phyloP scores from a whole-genome alignment of 306 rosid genomes.

The Erythrophleum fordii region DNA sequence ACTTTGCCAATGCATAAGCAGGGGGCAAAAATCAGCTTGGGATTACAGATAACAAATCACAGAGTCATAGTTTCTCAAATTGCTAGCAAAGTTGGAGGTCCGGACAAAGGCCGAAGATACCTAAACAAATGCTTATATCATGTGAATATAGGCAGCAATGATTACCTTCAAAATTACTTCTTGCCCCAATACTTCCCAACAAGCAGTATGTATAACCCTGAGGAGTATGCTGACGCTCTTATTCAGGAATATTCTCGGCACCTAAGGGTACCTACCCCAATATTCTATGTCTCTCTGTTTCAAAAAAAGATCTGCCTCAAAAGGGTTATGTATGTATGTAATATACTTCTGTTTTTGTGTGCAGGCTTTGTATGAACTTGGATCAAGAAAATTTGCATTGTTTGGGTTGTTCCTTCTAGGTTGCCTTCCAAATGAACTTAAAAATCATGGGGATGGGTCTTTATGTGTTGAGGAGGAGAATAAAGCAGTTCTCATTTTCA shows the following conservation, averaged over 20 bases:
- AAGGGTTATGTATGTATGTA: no score
- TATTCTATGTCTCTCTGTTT: neutral
- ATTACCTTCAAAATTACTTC: constrained; percentile 58
- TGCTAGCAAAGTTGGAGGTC: neutral
- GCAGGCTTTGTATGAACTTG: constrained; percentile 53
- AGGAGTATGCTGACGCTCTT: constrained; percentile 47
- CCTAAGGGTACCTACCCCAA: constrained; percentile 37
- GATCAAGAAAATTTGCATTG: constrained; percentile 69
- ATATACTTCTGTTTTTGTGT: neutral
- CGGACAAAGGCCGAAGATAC: neutral
- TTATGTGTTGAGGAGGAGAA: constrained; percentile 51
- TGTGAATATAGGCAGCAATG: constrained; percentile 53
- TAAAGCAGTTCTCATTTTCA: constrained; percentile 44
- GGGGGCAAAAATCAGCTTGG: constrained; percentile 43
- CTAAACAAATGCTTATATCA: constrained; percentile 51
- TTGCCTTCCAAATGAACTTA: constrained; percentile 57
- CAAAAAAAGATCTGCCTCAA: neutral
- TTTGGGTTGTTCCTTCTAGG: constrained; percentile 55
- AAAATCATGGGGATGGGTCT: constrained; percentile 45
- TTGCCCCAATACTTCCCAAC: constrained; percentile 38
- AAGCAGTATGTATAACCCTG: constrained; percentile 31
- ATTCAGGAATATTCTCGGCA: constrained; percentile 36
- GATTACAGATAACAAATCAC: constrained; percentile 43
- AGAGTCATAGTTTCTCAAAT: constrained; percentile 16
- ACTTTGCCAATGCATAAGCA: constrained; percentile 23